Conservation (phyloP, 192 early-diverging fungal species). For the Linnemannia elongata region DNA sequence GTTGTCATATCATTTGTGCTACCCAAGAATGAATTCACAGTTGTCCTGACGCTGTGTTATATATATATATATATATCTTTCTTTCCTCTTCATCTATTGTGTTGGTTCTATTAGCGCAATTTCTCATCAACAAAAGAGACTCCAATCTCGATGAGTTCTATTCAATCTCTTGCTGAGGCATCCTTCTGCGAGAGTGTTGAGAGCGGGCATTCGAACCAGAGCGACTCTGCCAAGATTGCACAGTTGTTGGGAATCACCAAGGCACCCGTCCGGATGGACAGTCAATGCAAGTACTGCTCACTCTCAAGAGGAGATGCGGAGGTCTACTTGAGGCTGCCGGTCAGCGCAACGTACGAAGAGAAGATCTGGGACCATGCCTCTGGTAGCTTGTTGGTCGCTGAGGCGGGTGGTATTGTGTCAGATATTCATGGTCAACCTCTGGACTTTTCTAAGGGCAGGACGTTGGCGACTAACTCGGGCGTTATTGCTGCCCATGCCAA, state of each 20-base stretch:
- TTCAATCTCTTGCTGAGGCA: conserved; percentile 70
- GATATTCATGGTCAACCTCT: conserved; percentile 88
- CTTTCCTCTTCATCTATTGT: not conserved
- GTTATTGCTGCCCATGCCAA: conserved; percentile 85
- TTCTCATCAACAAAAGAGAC: conserved; percentile 69
- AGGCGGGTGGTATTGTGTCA: conserved; percentile 92
- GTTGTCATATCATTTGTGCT: conserved; percentile 2
- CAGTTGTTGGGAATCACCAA: conserved; percentile 84
- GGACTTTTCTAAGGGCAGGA: conserved; percentile 92
- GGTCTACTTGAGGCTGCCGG: conserved; percentile 91
- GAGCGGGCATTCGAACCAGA: conserved; percentile 90
- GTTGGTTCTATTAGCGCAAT: conserved; percentile 60
- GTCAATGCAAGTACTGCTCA: conserved; percentile 96
- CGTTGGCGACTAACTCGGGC: conserved; percentile 87
- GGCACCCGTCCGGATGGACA: conserved; percentile 92
- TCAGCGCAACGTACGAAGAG: conserved; percentile 86
- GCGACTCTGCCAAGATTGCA: conserved; percentile 83
- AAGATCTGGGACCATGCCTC: conserved; percentile 99
- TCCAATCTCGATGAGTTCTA: conserved; percentile 71
- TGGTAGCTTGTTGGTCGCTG: conserved; percentile 89
- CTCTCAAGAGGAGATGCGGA: conserved; percentile 94
- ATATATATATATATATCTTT: not conserved
- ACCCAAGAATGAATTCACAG: not conserved
- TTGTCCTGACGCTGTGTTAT: conserved; percentile 1
- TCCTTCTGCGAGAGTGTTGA: conserved; percentile 97